Percentiles rank a stretch among this genome's conserved stretches.
Conservation (phyloP, 1,284 basidiomycete species). For the Hemileia vastatrix region DNA sequence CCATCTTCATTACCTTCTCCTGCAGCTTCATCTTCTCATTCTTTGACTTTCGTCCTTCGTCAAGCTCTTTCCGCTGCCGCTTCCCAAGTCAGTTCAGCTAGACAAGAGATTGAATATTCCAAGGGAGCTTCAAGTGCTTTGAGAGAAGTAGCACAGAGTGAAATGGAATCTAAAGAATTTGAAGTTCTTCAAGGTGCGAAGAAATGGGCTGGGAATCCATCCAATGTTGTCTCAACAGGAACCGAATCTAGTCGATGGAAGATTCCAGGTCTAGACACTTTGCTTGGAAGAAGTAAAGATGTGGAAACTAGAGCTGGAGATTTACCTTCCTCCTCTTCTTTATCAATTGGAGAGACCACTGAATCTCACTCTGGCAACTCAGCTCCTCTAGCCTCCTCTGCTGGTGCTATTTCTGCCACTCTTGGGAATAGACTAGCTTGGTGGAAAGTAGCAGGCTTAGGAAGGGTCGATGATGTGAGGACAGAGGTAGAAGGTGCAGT, state of each 20-base stretch:
- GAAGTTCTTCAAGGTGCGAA: neutral
- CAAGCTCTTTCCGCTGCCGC: neutral
- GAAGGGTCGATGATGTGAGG: slow-evolving; percentile 37
- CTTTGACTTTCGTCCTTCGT: neutral
- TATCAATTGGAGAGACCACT: neutral
- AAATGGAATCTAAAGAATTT: neutral
- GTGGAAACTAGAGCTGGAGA: neutral
- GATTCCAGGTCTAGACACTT: neutral
- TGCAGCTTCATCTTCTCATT: neutral
- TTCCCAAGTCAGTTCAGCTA: neutral
- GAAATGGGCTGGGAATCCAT: neutral
- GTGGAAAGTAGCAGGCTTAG: slow-evolving; percentile 32
- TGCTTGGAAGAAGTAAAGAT: neutral
- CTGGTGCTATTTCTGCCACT: slow-evolving; percentile 9
- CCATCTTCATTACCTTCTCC: neutral
- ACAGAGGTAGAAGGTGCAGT: slow-evolving; percentile 31
- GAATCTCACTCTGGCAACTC: neutral
- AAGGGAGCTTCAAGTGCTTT: neutral
- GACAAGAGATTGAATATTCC: neutral
- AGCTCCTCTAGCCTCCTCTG: neutral
- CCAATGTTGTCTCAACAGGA: neutral
- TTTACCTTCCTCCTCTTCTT: neutral
- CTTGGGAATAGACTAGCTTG: slow-evolving; percentile 32
- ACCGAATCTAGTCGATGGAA: neutral
- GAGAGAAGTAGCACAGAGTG: neutral